Evolutionary conservation across 306 rosid species (phyloP), one percentile per base, ranked within the genome.

Genomic region (Prunus armeniaca): DNA sequence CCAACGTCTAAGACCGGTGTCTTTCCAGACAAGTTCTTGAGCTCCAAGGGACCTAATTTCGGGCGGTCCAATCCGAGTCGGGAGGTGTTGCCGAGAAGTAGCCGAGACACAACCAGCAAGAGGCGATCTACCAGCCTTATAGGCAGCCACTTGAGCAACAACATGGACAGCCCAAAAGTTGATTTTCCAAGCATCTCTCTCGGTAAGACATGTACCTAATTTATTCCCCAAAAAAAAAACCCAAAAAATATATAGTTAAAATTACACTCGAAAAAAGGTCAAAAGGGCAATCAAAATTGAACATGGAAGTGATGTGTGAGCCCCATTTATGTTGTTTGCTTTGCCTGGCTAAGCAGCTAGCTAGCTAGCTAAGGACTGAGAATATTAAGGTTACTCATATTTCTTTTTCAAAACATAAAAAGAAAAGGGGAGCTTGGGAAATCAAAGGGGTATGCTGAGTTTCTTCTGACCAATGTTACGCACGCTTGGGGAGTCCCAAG

Each of bases 151-250:
- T 91, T 96, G 27, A 91, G 94, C 84, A 96, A 80, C 98, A 93
- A 89, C 96, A 93, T 88, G 85, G 99, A 96, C 97, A 96, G 69
- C 89, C 97, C 99, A 58, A 96, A 96, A 86, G 99, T 96, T n/a
- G 99, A 96, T 87, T 77, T 93, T 58, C 99, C 99, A 89, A 96
- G 93, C 98, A 96, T 89, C 93, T 96, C 93, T 83, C 86, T 88
- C 86, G 99, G 99, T 71, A 96, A 90, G 76, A 96, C 84, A 89
- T 96, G 99, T 73, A 96, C 99, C 99, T 96, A 58, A 38, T 79
- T 62, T 79, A 66, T 78, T 79, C 6, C 24, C 2, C 24, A 28
- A 74, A 61, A 77, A 68, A 7, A 56, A 65, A 66, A 12, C 5
- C 28, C 24, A 20, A 24, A 78, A 38, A 27, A 52, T 28, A 58